A percentile compares a stretch with the other conserved stretches of the same genome.
phyloP scores from a whole-genome alignment of 805 yeast species.

The Lipomyces spencermartinsiae region DNA sequence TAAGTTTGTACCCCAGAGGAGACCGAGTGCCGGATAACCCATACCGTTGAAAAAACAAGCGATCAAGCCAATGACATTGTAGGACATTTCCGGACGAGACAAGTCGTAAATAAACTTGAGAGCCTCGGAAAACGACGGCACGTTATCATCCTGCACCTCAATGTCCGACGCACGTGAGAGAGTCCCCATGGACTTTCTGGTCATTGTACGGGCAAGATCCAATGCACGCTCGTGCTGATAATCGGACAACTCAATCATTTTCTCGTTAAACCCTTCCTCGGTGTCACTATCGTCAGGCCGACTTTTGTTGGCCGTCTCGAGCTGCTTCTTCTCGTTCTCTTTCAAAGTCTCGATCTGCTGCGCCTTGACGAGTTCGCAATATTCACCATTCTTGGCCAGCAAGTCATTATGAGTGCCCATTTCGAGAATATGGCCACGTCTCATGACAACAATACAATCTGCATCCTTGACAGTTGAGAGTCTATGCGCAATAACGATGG shows the following conservation, averaged over 20 bases:
- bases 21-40: slow-evolving; percentile 36
- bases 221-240: slow-evolving; percentile 5
- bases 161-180: neutral
- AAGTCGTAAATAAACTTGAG: slow-evolving; percentile 30
- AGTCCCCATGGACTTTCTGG: slow-evolving; percentile 17
- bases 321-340: slow-evolving; percentile 31
- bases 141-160: slow-evolving; percentile 10
- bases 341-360: slow-evolving; percentile 39
- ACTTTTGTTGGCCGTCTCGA: neutral
- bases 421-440: slow-evolving; percentile 53
- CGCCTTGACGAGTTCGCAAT: slow-evolving; percentile 44
- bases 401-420: slow-evolving; percentile 47
- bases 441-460: slow-evolving; percentile 54
- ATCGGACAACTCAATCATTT: slow-evolving; percentile 20
- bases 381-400: slow-evolving; percentile 39
- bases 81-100: slow-evolving; percentile 32
- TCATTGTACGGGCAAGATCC: slow-evolving; percentile 24
- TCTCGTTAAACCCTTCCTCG: slow-evolving; percentile 19
- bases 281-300: slow-evolving; percentile 22
- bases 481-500: slow-evolving; percentile 61
- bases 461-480: slow-evolving; percentile 59
- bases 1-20: slow-evolving; percentile 29
- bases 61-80: slow-evolving; percentile 28
- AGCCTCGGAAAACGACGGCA: slow-evolving; percentile 26
- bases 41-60: slow-evolving; percentile 35